These are phyloP conservation scores for Podaxis carcinomalis DNA, from an alignment of 768 basidiomycete species.

Conservation along the genomic window DNA sequence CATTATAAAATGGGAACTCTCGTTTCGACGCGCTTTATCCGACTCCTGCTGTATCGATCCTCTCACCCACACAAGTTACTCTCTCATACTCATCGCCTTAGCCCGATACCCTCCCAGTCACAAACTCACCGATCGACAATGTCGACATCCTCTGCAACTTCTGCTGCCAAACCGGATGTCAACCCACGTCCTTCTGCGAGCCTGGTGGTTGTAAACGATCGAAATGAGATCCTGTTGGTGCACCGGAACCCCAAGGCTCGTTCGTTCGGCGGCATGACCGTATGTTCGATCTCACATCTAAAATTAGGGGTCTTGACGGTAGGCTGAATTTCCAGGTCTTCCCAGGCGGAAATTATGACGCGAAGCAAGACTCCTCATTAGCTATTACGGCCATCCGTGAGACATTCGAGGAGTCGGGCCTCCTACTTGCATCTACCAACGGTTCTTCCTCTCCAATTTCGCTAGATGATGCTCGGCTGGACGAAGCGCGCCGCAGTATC, in stretches of 20 bases:
- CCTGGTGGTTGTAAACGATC: slow-evolving; percentile 57
- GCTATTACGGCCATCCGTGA: slow-evolving; percentile 67
- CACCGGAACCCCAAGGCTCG: slow-evolving; percentile 63
- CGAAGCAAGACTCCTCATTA: slow-evolving; percentile 52
- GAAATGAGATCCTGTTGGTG: slow-evolving; percentile 67
- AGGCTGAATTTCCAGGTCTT: slow-evolving; percentile 50
- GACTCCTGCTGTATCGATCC: not conserved
- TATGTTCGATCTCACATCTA: slow-evolving; percentile 26
- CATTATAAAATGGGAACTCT: slow-evolving; percentile 4
- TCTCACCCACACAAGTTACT: not conserved
- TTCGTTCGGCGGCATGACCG: slow-evolving; percentile 65
- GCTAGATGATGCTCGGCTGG: slow-evolving; percentile 37
- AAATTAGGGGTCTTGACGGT: not conserved
- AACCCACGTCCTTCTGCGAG: slow-evolving; percentile 63
- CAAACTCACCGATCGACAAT: not conserved
- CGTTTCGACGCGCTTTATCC: not conserved
- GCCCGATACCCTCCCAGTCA: not conserved
- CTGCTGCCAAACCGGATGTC: not conserved
- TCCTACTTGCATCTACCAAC: slow-evolving; percentile 44
- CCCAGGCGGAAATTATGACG: slow-evolving; percentile 69
- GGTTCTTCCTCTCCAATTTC: slow-evolving; percentile 7
- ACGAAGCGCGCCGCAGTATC: slow-evolving; percentile 51
- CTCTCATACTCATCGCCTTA: not conserved
- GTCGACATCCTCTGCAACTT: slow-evolving; percentile 11
- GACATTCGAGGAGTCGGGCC: slow-evolving; percentile 73